Evolutionary conservation across 108 stramenopile genomes (phyloP), one percentile per base, ranked within the genome.

Genomic region (Craspedostauros australis): DNA sequence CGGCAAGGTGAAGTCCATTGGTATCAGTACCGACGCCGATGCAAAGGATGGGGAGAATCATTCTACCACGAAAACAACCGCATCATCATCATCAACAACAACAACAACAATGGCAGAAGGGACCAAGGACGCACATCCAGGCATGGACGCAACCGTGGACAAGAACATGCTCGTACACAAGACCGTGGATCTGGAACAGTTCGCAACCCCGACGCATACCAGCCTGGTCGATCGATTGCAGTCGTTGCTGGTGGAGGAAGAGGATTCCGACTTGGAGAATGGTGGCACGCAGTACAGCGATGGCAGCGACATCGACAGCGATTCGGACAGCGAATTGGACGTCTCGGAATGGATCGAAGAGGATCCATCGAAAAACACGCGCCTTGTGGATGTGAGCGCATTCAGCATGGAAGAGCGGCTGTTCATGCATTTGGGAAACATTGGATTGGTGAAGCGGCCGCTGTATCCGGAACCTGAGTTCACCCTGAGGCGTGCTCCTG

Each of bases 231-330:
- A 77, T 64, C 60, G 73, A 56, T 48, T 84, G 33, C 78, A 80
- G 39, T 84, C 78, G 21, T 54, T 84, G 54, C 38, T 84, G 51
- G 69, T 84, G n/a, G 73, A 79, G 21, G 72, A 70, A 44, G 72
- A 70, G 19, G 68, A 66, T 49, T 61, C 46, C 27, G 62, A 49
- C 23, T 46, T 50, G 7, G 62, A 53, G 16, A 65, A 71, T 14
- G 54, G 60, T 28, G 50, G n/a, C n/a, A n/a, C n/a, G n/a, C n/a
- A n/a, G n/a, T n/a, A 68, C 18, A 56, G 39, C 3, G 12, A 54
- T 24, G 51, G 46, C 12, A 43, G 56, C 20, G 54, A 64, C 20
- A 28, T 52, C 29, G 58, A 55, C 8, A 23, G 45, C 9, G 52
- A 62, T 23, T 41, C 39, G 22, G 65, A 51, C 26, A 43, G 12